Evolutionary conservation across 2,329 filamentous ascomycete genomes (phyloP), one percentile per base, ranked within the genome.

Genomic region (Epicoccum nigrum): DNA sequence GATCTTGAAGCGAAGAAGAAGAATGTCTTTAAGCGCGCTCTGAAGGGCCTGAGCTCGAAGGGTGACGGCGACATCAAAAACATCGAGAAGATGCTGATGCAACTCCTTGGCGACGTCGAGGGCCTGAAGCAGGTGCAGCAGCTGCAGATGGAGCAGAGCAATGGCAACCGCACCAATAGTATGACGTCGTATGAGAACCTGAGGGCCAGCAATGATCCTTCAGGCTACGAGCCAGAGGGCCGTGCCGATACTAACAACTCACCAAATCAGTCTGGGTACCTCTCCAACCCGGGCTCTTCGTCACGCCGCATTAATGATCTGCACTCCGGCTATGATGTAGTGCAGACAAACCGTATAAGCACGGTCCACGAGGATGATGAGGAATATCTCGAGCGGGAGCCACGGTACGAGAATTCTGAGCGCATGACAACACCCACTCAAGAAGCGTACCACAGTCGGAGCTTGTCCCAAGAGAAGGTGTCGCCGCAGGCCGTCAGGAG

Each of bases 11-110:
- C 83, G 35, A 97, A 97, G 83, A 92, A 91, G 69, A 89, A 91
- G 74, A 96, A 91, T 68, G 84, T 99, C n/a, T 94, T 97, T 77
- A 89, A 88, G 65, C 86, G 93, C 56, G 94, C 94, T n/a, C 80
- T 99, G 41, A 93, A 95, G 70, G 92, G 92, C 3, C 79, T 99
- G 41, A 91, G 91, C 63, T 83, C 88, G 68, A 95, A 94, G 77
- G 93, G 91, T 43, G 86, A 88, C 7, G 93, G 89, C 64, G 94
- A 99, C 63, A 83, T 97, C 43, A 85, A 86, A 58, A 89, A 91
- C 63, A 96, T 97, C 39, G 76, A 79, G 59, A 64, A 68, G 34
- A 79, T 80, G 78, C 83, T 99, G 27, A 89, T 94, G 72, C 92
- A 96, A 69, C 83, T 99, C 17, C 84, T 99, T 16, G 89, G 86